Evolutionary conservation across 495 filamentous ascomycete genomes (phyloP).

Genomic region (Aspergillus diversus): DNA sequence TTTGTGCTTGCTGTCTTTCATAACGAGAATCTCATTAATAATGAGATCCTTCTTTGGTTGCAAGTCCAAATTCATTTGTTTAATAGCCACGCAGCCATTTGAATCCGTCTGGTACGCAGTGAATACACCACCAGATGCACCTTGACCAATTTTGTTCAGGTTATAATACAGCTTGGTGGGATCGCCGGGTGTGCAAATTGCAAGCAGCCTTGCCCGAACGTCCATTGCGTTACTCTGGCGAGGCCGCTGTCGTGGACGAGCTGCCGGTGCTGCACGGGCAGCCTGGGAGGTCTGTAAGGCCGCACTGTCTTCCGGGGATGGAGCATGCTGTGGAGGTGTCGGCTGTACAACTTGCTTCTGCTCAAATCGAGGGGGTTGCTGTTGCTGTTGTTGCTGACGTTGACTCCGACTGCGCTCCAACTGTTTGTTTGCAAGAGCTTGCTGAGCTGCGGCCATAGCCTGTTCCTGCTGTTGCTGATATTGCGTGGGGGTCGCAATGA

Average conservation of each 20-base stretch:
- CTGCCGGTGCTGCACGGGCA: slow-evolving; percentile 58
- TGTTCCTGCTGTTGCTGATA: slow-evolving; percentile 89
- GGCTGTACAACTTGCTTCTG: slow-evolving; percentile 33
- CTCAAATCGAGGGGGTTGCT: slow-evolving; percentile 31
- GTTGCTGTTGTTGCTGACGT: slow-evolving; percentile 51
- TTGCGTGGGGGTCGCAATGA: slow-evolving; percentile 47
- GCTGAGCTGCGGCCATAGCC: slow-evolving; percentile 72
- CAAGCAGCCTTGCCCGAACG: slow-evolving; percentile 78
- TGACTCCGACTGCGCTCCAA: slow-evolving; percentile 71
- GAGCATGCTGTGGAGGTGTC: slow-evolving; percentile 26
- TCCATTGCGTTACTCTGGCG: slow-evolving; percentile 78
- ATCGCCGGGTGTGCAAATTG: slow-evolving; percentile 87
- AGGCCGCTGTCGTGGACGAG: slow-evolving; percentile 74
- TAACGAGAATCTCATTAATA: slow-evolving; percentile 98
- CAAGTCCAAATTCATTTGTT: slow-evolving; percentile 98
- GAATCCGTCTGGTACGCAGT: slow-evolving; percentile 84
- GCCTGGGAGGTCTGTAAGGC: slow-evolving; percentile 57
- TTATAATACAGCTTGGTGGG: slow-evolving; percentile 84
- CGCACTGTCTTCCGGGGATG: slow-evolving; percentile 31
- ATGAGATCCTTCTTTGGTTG: slow-evolving; percentile 99
- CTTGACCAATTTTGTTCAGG: slow-evolving; percentile 95
- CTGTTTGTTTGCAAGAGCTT: slow-evolving; percentile 61
- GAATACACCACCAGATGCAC: slow-evolving; percentile 93
- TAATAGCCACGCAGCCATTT: slow-evolving; percentile 92
- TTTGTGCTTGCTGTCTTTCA: slow-evolving; percentile 98